These are phyloP conservation scores for Lasiosphaeris hirsuta DNA, from an alignment of 495 filamentous ascomycete genomes.

Conservation along the genomic window DNA sequence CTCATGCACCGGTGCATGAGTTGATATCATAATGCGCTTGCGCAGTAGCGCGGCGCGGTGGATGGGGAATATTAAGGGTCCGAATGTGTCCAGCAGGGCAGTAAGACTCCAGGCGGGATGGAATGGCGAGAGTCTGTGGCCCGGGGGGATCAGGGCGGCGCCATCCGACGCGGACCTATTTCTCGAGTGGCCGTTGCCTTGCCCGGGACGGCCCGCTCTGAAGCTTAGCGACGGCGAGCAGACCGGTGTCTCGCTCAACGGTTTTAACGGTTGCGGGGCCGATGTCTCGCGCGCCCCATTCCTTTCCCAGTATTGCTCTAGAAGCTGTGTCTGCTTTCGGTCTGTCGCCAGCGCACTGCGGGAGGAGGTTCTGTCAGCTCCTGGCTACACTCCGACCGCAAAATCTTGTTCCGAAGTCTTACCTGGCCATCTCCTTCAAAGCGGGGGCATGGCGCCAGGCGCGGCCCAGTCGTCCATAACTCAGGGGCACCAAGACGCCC, in stretches of 20 bases:
- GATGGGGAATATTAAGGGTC: conserved; percentile 85
- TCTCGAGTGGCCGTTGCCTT: conserved; percentile 44
- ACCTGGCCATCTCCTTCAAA: conserved; percentile 72
- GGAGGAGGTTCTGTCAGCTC: background rate
- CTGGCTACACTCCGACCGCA: background rate
- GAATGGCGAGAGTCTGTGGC: conserved; percentile 68
- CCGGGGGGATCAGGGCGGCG: conserved; percentile 58
- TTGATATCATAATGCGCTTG: conserved; percentile 82
- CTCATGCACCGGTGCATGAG: conserved; percentile 76
- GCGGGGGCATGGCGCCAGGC: conserved; percentile 83
- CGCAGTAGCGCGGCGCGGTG: conserved; percentile 84
- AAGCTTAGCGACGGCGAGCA: conserved; percentile 46
- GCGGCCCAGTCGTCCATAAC: conserved; percentile 80
- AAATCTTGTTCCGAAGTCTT: conserved; percentile 21
- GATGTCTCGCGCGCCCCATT: conserved; percentile 53
- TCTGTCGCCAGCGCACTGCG: conserved; percentile 52
- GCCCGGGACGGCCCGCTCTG: conserved; percentile 25
- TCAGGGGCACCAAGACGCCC: conserved; percentile 80
- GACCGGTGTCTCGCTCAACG: conserved; percentile 53
- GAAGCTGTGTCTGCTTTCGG: conserved; percentile 50
- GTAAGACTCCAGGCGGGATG: conserved; percentile 85
- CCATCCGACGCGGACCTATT: conserved; percentile 60
- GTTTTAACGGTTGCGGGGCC: conserved; percentile 43
- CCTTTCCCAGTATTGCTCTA: conserved; percentile 79
- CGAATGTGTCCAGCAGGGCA: conserved; percentile 74